phyloP scores from a whole-genome alignment of 805 yeast species.

The Phaffomyces opuntiae region DNA sequence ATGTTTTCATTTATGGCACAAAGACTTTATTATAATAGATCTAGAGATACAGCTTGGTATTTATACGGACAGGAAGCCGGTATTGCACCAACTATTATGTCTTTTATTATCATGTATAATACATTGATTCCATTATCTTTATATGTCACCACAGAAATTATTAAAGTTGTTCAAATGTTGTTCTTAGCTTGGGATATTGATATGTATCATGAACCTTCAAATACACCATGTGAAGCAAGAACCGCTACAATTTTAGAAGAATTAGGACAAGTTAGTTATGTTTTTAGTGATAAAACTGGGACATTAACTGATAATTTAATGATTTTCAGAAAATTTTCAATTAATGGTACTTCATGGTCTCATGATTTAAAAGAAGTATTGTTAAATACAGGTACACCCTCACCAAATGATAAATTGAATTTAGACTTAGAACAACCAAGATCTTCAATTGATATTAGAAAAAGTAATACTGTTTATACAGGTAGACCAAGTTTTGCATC shows the following conservation, averaged over 20 bases:
- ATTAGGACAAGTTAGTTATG: conserved; percentile 91
- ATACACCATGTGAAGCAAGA: conserved; percentile 91
- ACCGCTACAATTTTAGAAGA: conserved; percentile 96
- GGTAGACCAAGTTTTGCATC: conserved; percentile 59
- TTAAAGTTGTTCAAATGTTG: conserved; percentile 79
- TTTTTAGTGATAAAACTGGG: conserved; percentile 96
- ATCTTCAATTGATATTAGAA: conserved; percentile 34
- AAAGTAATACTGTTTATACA: conserved; percentile 31
- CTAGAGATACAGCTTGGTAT: conserved; percentile 60
- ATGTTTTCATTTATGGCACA: conserved; percentile 81
- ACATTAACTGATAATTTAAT: conserved; percentile 91
- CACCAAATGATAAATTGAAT: neutral
- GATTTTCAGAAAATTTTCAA: conserved; percentile 84
- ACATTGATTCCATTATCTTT: conserved; percentile 91
- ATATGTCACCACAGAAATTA: conserved; percentile 94
- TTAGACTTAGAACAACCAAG: conserved; percentile 11
- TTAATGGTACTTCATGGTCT: conserved; percentile 84
- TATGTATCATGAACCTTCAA: conserved; percentile 78
- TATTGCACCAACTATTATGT: conserved; percentile 84
- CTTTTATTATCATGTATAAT: conserved; percentile 94
- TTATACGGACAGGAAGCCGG: conserved; percentile 68
- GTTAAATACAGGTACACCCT: neutral
- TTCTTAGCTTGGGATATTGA: conserved; percentile 87
- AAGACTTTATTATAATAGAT: conserved; percentile 38
- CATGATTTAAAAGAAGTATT: conserved; percentile 53